Percentiles rank a stretch among this genome's conserved stretches.
These are phyloP conservation scores for Elsinoe necatrix DNA, from an alignment of 2,329 filamentous ascomycete genomes.

Conservation along the genomic window DNA sequence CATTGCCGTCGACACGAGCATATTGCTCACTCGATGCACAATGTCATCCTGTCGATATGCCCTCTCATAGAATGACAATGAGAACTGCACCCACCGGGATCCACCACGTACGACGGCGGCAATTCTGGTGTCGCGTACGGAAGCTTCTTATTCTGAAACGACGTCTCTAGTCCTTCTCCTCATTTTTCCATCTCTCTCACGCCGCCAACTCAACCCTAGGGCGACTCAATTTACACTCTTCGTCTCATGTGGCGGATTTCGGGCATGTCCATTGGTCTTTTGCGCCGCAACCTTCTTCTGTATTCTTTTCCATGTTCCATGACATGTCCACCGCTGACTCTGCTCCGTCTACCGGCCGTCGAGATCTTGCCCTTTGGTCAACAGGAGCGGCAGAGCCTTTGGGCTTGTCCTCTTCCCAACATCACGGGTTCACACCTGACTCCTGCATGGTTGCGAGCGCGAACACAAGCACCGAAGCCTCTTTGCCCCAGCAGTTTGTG, in stretches of 20 bases:
- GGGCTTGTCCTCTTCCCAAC: background rate
- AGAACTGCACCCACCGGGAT: background rate
- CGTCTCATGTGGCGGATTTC: background rate
- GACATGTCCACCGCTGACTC: background rate
- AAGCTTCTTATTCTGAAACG: constrained; percentile 7
- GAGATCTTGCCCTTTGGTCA: background rate
- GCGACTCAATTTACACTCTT: background rate
- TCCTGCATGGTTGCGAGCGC: background rate
- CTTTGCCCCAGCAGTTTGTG: constrained; percentile 1
- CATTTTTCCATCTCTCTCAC: constrained; percentile 11
- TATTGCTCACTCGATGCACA: background rate
- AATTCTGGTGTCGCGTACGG: background rate
- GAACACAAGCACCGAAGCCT: background rate
- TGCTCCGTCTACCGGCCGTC: background rate
- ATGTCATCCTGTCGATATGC: background rate
- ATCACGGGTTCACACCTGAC: background rate
- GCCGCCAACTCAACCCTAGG: background rate
- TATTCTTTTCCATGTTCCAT: background rate
- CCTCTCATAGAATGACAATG: background rate
- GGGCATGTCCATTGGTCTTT: background rate
- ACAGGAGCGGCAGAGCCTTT: constrained; percentile 13
- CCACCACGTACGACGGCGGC: background rate
- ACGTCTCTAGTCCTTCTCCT: background rate
- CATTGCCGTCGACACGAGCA: background rate
- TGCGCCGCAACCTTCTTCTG: constrained; percentile 3